Conservation (phyloP, 768 basidiomycete species). For the Myochromella boudieri region DNA sequence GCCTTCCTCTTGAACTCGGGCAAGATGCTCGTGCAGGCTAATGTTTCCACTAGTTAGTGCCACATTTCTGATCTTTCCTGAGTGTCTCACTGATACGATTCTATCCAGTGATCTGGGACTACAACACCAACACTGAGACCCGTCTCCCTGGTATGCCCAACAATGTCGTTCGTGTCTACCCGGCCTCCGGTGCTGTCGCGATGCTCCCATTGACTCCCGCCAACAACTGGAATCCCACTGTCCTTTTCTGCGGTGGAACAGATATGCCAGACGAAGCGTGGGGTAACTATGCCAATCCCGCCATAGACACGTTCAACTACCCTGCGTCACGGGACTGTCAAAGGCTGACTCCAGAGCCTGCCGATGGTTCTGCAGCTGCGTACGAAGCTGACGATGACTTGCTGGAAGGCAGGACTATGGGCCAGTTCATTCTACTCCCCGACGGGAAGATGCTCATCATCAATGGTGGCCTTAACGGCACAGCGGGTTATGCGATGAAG, state of each 20-base stretch:
- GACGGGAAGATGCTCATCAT: constrained; percentile 74
- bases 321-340: constrained; percentile 79
- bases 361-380: constrained; percentile 55
- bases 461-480: constrained; percentile 84
- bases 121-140: constrained; percentile 55
- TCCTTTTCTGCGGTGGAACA: constrained; percentile 91
- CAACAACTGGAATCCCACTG: constrained; percentile 83
- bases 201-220: constrained; percentile 91
- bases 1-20: constrained; percentile 76
- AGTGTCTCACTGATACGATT: background rate
- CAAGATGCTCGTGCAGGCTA: constrained; percentile 81
- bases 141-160: constrained; percentile 73
- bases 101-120: constrained; percentile 48
- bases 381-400: constrained; percentile 78
- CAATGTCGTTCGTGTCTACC: constrained; percentile 79
- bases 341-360: constrained; percentile 83
- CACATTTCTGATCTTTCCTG: constrained; percentile 24
- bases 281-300: constrained; percentile 78
- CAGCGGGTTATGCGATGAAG: constrained; percentile 69
- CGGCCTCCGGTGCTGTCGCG: constrained; percentile 82
- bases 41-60: constrained; percentile 78
- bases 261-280: constrained; percentile 72
- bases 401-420: constrained; percentile 83
- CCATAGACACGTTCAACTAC: constrained; percentile 70
- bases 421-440: constrained; percentile 84